Conservation (phyloP, 768 basidiomycete genomes). For the Auriscalpium orientale region DNA sequence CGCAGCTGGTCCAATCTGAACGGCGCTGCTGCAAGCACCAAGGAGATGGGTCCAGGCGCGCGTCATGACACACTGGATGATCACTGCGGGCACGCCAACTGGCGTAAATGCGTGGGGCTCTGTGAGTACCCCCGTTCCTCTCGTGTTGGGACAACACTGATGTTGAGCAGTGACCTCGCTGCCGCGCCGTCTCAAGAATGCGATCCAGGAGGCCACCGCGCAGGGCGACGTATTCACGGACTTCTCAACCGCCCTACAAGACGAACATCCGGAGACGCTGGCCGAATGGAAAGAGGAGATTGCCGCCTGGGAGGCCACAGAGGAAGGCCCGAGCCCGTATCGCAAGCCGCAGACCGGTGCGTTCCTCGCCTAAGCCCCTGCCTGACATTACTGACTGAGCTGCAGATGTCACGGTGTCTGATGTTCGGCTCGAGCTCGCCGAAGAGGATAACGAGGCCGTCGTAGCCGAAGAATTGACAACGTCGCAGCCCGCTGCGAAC, state of each 20-base stretch:
- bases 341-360: not conserved
- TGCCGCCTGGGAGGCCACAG: not conserved
- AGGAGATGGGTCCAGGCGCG: not conserved
- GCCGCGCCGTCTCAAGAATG: not conserved
- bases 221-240: not conserved
- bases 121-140: too few relatives aligned
- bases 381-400: not conserved
- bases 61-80: not conserved
- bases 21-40: not conserved
- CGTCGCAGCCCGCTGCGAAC: not conserved
- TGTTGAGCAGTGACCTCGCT: not conserved
- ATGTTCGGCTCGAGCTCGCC: not conserved
- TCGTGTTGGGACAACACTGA: too few relatives aligned
- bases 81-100: not conserved
- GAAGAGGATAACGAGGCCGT: not conserved
- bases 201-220: not conserved
- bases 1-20: not conserved
- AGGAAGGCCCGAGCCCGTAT: not conserved
- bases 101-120: not conserved
- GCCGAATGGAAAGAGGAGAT: not conserved
- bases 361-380: not conserved
- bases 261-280: not conserved
- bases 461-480: not conserved
- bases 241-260: not conserved
- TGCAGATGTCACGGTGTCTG: not conserved